Conservation (phyloP, 148 eudicot genomes). For the Salicornia ramosissima region DNA sequence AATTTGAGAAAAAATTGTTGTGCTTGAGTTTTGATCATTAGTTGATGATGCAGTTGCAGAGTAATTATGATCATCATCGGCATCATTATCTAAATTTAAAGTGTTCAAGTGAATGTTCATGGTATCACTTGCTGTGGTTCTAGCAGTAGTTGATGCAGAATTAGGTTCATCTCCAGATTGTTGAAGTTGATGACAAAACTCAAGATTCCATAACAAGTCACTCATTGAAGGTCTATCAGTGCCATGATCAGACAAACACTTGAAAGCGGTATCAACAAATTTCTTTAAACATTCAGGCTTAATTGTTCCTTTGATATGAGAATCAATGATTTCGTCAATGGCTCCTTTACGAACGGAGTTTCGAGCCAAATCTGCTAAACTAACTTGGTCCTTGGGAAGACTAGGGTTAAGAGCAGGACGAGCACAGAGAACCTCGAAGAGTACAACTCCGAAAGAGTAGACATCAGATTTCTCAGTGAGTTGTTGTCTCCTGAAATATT, state of each 20-base stretch:
- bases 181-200: constrained; percentile 37
- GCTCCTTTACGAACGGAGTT: constrained; percentile 30
- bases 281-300: constrained; percentile 45
- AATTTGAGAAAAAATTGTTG: constrained; percentile 37
- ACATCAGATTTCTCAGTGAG: constrained; percentile 48
- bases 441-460: constrained; percentile 49
- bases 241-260: constrained; percentile 51
- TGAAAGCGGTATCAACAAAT: constrained; percentile 39
- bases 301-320: constrained; percentile 37
- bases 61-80: constrained; percentile 20
- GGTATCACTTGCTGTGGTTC: constrained; percentile 11
- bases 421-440: constrained; percentile 42
- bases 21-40: constrained; percentile 26
- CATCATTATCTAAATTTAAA: constrained; percentile 23
- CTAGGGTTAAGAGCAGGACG: constrained; percentile 46
- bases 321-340: constrained; percentile 37
- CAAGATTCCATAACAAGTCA: constrained; percentile 48
- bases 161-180: constrained; percentile 27
- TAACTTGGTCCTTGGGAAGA: constrained; percentile 54
- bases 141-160: neutral
- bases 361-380: constrained; percentile 47
- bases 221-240: constrained; percentile 50
- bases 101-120: constrained; percentile 35
- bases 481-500: constrained; percentile 46
- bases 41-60: neutral